Base-by-base conservation (phyloP, 176 grass and related monocot genomes). In the Metroxylon sagu region DNA sequence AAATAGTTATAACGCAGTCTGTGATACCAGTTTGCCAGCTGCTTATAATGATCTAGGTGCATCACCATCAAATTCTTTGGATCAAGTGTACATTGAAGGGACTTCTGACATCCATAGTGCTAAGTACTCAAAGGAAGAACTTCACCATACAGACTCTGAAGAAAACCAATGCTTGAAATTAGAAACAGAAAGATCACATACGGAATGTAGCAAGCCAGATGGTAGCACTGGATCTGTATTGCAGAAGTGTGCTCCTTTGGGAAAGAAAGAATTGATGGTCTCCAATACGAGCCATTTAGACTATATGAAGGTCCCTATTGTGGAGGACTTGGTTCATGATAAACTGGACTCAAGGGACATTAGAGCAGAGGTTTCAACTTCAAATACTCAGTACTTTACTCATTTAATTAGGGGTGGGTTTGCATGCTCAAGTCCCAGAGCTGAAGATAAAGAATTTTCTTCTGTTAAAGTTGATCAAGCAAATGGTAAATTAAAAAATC, bases 191-290 rank as follows among this genome's bases (percentile, higher is more conserved):
- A 66, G 43, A 71, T 66, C 52, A 35, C 50, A 59, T 57, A 61
- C 53, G 48, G 72, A 81, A 81, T 54, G 15, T 16, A 53, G 60
- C 65, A 81, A 65, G 49, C 72, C 53, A 51, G 58, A 73, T 68
- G 59, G 62, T 64, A 16, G 57, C 60, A 19, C 73, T 65, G 77
- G 49, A 51, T 31, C 71, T 0, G 21, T 73, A 50, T 55, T 70
- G 62, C 77, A 77, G 64, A 85, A 80, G 35, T 85, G 73, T 73
- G 68, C 80, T 63, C 77, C 83, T 60, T 35, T 85, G 43, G 68
- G 26, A 28, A 85, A 64, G 64, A 80, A 76, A 60, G 64, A 80
- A 50, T 60, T 27, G 35, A 29, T 29, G 6, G 18, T 64, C 7
- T 31, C 58, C 18, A 28, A 35, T 60, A 19, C 18, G 39, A 18